phyloP scores from a whole-genome alignment of 106 monocot genomes.

The Dioscorea zingiberensis region DNA sequence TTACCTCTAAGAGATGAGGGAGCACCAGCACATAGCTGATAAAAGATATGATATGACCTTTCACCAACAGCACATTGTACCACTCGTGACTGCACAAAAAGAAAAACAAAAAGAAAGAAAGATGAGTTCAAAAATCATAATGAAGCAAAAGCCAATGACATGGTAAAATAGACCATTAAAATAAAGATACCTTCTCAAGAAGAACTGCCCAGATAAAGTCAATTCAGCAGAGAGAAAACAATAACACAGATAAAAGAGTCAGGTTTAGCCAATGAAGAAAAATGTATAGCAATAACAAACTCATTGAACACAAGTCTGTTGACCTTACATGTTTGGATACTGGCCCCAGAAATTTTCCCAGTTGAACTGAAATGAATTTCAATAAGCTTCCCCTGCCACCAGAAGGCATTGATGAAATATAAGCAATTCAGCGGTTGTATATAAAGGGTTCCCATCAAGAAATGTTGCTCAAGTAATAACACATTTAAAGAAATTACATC shows the following conservation, averaged over 20 bases:
- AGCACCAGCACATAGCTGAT: conserved; percentile 94
- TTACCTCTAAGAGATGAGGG: conserved; percentile 74
- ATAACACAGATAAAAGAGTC: conserved; percentile 6
- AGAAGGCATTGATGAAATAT: no score
- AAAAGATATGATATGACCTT: conserved; percentile 97
- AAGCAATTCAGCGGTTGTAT: no score
- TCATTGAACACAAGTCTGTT: no score
- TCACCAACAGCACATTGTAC: conserved; percentile 91
- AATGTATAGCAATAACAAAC: background rate
- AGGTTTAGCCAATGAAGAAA: conserved; percentile 4
- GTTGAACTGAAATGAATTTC: conserved; percentile 86
- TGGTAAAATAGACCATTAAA: background rate
- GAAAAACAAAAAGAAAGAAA: background rate
- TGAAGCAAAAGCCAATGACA: no score
- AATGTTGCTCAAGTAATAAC: no score
- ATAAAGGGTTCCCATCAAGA: background rate
- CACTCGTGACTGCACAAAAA: conserved; percentile 81
- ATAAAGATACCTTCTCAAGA: conserved; percentile 82
- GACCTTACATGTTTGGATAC: conserved; percentile 86
- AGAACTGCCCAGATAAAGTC: conserved; percentile 44
- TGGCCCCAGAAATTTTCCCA: conserved; percentile 96
- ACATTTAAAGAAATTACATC: no score
- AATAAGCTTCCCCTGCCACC: conserved; percentile 83
- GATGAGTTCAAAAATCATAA: no score
- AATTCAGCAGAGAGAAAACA: conserved; percentile 6